phyloP scores from a whole-genome alignment of 2,329 filamentous ascomycete species.

The Fusarium cyanostomum region DNA sequence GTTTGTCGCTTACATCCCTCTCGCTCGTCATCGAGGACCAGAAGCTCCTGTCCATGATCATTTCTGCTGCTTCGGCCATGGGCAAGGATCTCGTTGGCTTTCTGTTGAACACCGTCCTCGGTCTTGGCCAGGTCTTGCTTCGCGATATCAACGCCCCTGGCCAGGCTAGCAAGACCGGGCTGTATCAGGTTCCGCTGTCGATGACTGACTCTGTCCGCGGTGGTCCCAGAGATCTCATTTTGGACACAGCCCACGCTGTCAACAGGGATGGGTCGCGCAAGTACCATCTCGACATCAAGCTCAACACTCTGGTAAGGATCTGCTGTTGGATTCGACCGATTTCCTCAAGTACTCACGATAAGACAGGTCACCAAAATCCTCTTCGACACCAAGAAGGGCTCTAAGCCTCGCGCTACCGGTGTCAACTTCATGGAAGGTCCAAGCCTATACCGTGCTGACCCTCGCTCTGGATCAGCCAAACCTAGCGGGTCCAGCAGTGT shows the following conservation, averaged over 20 bases:
- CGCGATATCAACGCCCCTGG: constrained; percentile 43
- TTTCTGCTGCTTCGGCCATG: constrained; percentile 41
- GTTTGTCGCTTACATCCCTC: constrained; percentile 29
- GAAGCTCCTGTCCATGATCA: constrained; percentile 43
- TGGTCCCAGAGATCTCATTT: constrained; percentile 65
- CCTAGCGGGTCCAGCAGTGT: constrained; percentile 7
- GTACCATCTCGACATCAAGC: constrained; percentile 44
- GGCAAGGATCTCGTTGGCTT: constrained; percentile 35
- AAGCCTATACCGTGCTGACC: constrained; percentile 40
- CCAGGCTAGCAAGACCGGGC: constrained; percentile 30
- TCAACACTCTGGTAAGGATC: constrained; percentile 34
- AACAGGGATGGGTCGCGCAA: constrained; percentile 40
- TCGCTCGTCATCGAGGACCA: constrained; percentile 41
- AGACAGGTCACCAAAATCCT: constrained; percentile 46
- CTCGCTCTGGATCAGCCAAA: constrained; percentile 28
- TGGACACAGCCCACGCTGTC: constrained; percentile 44
- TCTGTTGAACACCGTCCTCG: constrained; percentile 32
- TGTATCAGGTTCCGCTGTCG: constrained; percentile 68
- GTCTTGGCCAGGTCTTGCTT: constrained; percentile 41
- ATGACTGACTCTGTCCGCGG: constrained; percentile 62
- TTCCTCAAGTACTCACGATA: fast-evolving
- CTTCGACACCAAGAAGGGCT: constrained; percentile 46
- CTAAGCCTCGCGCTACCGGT: constrained; percentile 46
- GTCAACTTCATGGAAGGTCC: constrained; percentile 46
- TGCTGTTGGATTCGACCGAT: fast-evolving